phyloP scores from a whole-genome alignment of 78 protist species.

The Chrysochromulina tobinii region DNA sequence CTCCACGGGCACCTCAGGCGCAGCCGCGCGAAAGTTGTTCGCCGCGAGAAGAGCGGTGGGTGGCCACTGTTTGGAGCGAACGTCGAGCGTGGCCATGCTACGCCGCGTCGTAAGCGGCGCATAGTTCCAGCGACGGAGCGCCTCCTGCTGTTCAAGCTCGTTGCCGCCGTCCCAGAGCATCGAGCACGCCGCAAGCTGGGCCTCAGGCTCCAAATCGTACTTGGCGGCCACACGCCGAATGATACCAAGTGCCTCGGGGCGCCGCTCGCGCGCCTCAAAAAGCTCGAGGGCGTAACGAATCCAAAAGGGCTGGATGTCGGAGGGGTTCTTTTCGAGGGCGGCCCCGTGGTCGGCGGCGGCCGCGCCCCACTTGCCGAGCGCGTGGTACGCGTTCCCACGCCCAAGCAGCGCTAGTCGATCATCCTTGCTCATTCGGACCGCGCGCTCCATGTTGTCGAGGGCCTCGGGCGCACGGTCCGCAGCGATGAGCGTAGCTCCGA shows the following conservation, averaged over 20 bases:
- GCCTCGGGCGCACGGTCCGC: not conserved
- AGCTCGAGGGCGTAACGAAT: not conserved
- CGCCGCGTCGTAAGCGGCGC: no score
- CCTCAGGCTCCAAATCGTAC: conserved; percentile 7
- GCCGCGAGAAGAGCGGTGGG: no score
- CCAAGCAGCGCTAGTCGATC: not conserved
- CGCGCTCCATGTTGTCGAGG: not conserved
- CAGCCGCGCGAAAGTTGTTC: no score
- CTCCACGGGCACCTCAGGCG: no score
- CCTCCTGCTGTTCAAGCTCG: no score
- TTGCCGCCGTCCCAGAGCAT: no score
- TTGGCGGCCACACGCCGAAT: not conserved
- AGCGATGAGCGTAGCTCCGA: not conserved
- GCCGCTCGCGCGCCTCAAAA: not conserved
- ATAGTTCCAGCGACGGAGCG: no score
- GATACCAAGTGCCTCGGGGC: not conserved
- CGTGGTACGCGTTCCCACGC: not conserved
- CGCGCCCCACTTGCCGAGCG: not conserved
- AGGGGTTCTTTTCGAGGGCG: not conserved
- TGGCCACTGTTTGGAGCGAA: no score
- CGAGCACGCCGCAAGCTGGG: not conserved
- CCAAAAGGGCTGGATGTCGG: conserved; percentile 17
- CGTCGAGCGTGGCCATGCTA: no score
- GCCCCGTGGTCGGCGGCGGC: not conserved
- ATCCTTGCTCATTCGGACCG: not conserved